A percentile compares a stretch with the other conserved stretches of the same genome.
These are phyloP conservation scores for Gossypium arboreum DNA, from an alignment of 345 rosid genomes.

Conservation along the genomic window DNA sequence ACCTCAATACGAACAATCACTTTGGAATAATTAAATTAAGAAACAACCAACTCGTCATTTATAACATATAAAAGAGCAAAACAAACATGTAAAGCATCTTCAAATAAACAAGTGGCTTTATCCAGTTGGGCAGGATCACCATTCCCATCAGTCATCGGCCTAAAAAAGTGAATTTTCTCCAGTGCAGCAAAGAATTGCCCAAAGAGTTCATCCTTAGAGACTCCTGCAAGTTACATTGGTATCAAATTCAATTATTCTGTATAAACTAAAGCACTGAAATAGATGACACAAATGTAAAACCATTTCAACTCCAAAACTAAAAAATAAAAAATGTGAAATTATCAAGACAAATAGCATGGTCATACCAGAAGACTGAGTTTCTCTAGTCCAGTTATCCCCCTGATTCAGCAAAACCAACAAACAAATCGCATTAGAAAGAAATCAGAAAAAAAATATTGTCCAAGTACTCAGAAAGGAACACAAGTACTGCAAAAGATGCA, in stretches of 20 bases:
- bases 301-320: not conserved
- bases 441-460: not conserved
- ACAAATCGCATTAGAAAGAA: conserved; percentile 5
- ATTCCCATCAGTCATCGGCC: conserved; percentile 45
- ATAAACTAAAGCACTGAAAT: not conserved
- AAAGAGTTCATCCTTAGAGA: conserved; percentile 70
- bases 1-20: conserved; percentile 11
- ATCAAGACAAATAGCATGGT: not conserved
- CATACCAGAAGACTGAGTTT: conserved; percentile 32
- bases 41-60: conserved; percentile 12
- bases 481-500: not conserved
- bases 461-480: not conserved
- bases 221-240: conserved; percentile 39
- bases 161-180: conserved; percentile 61
- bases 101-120: conserved; percentile 65
- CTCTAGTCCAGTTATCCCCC: conserved; percentile 32
- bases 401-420: conserved; percentile 20
- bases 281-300: not conserved
- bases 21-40: not conserved
- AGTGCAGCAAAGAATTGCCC: conserved; percentile 78
- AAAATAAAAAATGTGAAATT: not conserved
- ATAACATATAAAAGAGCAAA: conserved; percentile 11
- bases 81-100: conserved; percentile 63
- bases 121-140: conserved; percentile 67
- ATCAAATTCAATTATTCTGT: conserved; percentile 1